These are phyloP conservation scores for Didymella lethalis DNA, from an alignment of 2,329 filamentous ascomycete genomes.

Conservation along the genomic window DNA sequence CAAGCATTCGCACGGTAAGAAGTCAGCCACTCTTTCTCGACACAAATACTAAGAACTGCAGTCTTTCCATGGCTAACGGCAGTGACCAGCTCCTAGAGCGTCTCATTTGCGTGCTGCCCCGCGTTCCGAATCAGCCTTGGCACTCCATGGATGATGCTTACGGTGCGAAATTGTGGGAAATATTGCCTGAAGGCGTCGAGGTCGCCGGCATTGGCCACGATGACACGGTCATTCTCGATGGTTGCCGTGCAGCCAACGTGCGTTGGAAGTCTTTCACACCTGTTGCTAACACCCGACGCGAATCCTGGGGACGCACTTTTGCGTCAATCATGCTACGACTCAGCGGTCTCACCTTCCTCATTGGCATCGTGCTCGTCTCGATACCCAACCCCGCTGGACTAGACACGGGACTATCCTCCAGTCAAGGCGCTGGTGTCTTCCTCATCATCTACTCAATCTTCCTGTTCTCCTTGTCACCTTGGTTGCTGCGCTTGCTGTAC, in stretches of 20 bases:
- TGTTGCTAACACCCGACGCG: slow-evolving; percentile 40
- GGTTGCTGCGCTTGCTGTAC: slow-evolving; percentile 50
- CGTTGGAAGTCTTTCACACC: slow-evolving; percentile 54
- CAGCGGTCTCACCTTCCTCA: slow-evolving; percentile 28
- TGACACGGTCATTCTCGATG: slow-evolving; percentile 56
- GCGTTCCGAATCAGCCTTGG: slow-evolving; percentile 49
- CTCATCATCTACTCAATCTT: slow-evolving; percentile 38
- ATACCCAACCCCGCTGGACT: background rate
- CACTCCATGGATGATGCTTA: slow-evolving; percentile 54
- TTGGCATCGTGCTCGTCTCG: slow-evolving; percentile 25
- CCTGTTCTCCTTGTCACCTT: slow-evolving; percentile 45
- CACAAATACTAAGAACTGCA: slow-evolving; percentile 2
- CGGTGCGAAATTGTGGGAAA: slow-evolving; percentile 55
- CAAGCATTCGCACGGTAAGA: slow-evolving; percentile 56
- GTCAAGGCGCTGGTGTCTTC: slow-evolving; percentile 15
- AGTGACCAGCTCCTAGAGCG: slow-evolving; percentile 57
- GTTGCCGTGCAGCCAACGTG: slow-evolving; percentile 53
- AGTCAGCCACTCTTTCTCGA: accelerated
- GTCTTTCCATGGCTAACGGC: slow-evolving; percentile 57
- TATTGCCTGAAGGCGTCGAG: slow-evolving; percentile 52
- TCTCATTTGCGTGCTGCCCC: slow-evolving; percentile 55
- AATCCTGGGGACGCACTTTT: slow-evolving; percentile 39
- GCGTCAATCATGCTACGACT: slow-evolving; percentile 31
- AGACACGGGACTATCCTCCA: background rate
- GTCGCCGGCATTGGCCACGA: slow-evolving; percentile 53